These are phyloP conservation scores for Delitschia confertaspora DNA, from an alignment of 495 filamentous ascomycete species.

Conservation along the genomic window DNA sequence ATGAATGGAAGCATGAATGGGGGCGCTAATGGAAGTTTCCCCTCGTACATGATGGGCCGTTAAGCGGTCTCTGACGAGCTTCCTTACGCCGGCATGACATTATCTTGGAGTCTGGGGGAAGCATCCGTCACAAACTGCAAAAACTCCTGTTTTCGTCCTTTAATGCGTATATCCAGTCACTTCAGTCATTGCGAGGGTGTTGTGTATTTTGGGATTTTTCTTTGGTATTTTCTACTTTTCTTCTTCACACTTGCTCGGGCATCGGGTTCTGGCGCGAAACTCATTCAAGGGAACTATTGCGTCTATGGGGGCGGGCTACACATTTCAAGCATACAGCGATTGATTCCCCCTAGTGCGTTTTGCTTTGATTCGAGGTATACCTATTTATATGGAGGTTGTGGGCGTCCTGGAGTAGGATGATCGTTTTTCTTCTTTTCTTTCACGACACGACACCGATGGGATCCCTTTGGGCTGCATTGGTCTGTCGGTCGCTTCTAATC, in stretches of 20 bases:
- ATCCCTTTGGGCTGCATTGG: conserved; percentile 21
- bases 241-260: conserved; percentile 21
- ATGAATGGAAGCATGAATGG: no score
- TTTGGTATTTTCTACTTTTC: conserved; percentile 19
- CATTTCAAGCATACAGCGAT: conserved; percentile 30
- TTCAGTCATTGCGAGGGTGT: conserved; percentile 30
- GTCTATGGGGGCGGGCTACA: conserved; percentile 16
- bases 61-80: conserved; percentile 4
- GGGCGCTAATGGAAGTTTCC: no score
- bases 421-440: conserved; percentile 6
- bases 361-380: conserved; percentile 19
- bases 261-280: conserved; percentile 28
- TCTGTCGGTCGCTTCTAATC: conserved; percentile 13
- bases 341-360: conserved; percentile 30
- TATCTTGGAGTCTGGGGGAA: conserved; percentile 21
- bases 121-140: conserved; percentile 8
- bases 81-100: conserved; percentile 17
- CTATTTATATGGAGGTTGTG: conserved; percentile 6
- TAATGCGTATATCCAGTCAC: conserved; percentile 27
- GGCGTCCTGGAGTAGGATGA: conserved; percentile 7
- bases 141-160: conserved; percentile 15
- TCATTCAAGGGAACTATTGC: conserved; percentile 17
- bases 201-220: conserved; percentile 5
- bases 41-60: conserved; percentile 28
- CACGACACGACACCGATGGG: no score